Conservation (phyloP, 1,284 basidiomycete genomes). For the Cutaneotrichosporon sp. region DNA sequence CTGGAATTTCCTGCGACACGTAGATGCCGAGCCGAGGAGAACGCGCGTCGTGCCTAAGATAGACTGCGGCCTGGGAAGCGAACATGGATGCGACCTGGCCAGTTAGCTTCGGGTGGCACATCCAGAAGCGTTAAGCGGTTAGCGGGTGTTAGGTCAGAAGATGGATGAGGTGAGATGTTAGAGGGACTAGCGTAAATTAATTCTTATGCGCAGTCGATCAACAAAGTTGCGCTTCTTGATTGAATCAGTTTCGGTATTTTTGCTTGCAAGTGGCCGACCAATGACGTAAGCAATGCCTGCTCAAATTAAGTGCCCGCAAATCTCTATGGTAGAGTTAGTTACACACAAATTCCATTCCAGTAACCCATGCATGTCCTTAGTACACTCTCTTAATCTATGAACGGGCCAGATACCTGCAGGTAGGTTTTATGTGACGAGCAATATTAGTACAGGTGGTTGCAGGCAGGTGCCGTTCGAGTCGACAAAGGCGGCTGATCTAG, state of each 20-base stretch:
- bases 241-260: not conserved
- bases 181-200: not conserved
- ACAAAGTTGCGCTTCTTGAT: not conserved
- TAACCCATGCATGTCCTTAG: constrained; percentile 5
- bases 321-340: too few relatives aligned
- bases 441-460: constrained; percentile 8
- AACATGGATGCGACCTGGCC: too few relatives aligned
- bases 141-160: not conserved
- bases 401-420: not conserved
- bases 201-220: not conserved
- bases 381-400: constrained; percentile 10
- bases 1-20: too few relatives aligned
- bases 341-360: not conserved
- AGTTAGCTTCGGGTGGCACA: not conserved
- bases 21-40: too few relatives aligned
- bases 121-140: not conserved
- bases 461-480: not conserved
- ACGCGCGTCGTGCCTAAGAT: too few relatives aligned
- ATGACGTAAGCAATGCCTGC: constrained; percentile 1
- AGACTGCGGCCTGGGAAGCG: not conserved
- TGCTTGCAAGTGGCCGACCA: not conserved
- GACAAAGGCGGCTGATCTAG: constrained; percentile 1
- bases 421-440: not conserved
- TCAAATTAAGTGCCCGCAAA: too few relatives aligned
- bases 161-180: not conserved